Evolutionary conservation across 2,329 filamentous ascomycete genomes (phyloP).

Genomic region (Aspergillus cejpii): DNA sequence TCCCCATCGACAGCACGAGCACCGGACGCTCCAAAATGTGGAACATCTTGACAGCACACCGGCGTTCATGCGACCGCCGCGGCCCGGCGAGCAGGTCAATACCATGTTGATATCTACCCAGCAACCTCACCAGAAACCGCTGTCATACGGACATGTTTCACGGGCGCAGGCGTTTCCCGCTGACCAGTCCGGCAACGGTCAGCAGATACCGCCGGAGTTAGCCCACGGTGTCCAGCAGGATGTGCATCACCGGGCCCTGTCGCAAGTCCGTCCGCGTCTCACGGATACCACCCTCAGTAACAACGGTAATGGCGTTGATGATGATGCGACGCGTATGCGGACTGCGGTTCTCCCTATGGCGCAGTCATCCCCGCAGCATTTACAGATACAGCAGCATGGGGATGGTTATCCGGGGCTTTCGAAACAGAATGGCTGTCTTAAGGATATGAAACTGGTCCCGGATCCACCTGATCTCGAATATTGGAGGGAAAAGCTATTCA

Average conservation of each 20-base stretch:
- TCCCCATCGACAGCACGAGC: constrained; percentile 10
- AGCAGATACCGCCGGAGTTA: not conserved
- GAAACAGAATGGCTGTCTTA: constrained; percentile 21
- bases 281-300: not conserved
- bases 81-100: constrained; percentile 15
- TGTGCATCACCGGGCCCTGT: not conserved
- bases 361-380: not conserved
- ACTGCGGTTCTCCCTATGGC: not conserved
- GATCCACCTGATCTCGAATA: constrained; percentile 60
- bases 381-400: not conserved
- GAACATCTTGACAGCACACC: constrained; percentile 6
- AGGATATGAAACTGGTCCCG: constrained; percentile 50
- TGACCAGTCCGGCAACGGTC: not conserved
- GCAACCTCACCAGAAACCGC: constrained; percentile 5
- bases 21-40: constrained; percentile 14
- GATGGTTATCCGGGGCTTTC: constrained; percentile 5
- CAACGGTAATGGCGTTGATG: not conserved
- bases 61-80: constrained; percentile 10
- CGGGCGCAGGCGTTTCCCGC: not conserved
- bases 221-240: not conserved
- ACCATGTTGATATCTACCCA: constrained; percentile 9
- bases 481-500: constrained; percentile 68
- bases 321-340: not conserved
- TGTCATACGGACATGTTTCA: constrained; percentile 4
- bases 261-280: not conserved